Base-by-base conservation (phyloP, 352 stramenopile species). In the Globisporangium megalacanthum region DNA sequence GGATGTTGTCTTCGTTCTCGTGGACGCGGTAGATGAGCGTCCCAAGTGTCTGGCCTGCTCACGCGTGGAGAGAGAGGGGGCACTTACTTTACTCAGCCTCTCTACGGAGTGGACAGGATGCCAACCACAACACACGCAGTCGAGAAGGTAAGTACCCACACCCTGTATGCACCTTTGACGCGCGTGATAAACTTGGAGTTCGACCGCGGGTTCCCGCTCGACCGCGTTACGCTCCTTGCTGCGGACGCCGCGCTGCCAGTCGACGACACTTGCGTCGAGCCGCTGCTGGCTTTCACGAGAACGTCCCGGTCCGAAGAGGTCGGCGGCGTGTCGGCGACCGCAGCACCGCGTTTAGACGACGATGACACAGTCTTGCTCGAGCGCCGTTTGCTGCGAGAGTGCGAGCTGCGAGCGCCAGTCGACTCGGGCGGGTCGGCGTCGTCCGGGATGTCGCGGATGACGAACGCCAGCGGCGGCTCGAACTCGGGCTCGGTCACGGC, bases 1-100 rank as follows among this genome's bases (percentile, higher is more conserved):
- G 66, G 19, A 88, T 68, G 53, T 86, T 67, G 31, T 76, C 75
- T 64, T 89, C 70, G 61, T 92, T 89, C 29, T 72, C 50, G 8
- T 73, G 67, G 35, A 92, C 76, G 13, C 65, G 64, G 35, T 83
- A 67, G 51, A 92, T 66, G 42, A 87, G 71, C 1, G 55, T 69
- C 1, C 60, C 77, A 0, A 92, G 68, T 17, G 79, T 92, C 46
- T 77, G 73, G 47, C 75, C 81, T 75, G 62, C 41, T 2, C 58
- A 29, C 25, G 25, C 31, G 15, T 41, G 52, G 20, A 44, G 62
- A 11, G 65, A 42, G 29, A 9, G 39, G 14, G 7, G 35, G 35
- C 35, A 39, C 35, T 39, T 39, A 39, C 35, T 39, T 39, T 39
- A 13, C 35, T 39, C 2, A 39, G 35, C 35, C 6, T 39, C 6